A percentile compares a stretch with the other conserved stretches of the same genome.
These are phyloP conservation scores for Lentinula raphanica DNA, from an alignment of 768 basidiomycete species.

Conservation along the genomic window DNA sequence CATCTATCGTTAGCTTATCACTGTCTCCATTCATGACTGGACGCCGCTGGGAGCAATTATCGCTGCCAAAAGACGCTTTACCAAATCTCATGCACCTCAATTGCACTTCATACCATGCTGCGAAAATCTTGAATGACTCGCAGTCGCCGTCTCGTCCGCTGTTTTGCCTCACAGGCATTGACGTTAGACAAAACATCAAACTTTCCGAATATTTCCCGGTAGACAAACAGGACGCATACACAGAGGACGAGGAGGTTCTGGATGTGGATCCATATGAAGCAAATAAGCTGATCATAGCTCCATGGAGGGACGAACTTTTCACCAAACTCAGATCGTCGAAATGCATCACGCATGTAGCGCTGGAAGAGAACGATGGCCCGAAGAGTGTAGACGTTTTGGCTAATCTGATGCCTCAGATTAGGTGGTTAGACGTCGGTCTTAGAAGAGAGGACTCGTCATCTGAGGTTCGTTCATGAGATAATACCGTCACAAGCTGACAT, in stretches of 20 bases:
- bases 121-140: neutral
- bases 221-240: neutral
- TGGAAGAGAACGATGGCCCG: neutral
- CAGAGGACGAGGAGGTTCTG: neutral
- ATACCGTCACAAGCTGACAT: neutral
- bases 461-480: neutral
- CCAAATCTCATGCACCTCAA: slow-evolving; percentile 1
- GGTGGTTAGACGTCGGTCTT: neutral
- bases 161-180: neutral
- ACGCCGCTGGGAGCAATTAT: neutral
- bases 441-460: neutral
- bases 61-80: neutral
- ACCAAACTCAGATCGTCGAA: neutral
- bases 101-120: neutral
- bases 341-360: neutral
- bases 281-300: neutral
- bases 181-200: neutral
- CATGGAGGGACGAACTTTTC: slow-evolving; percentile 1
- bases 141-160: neutral
- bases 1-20: neutral
- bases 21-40: slow-evolving; percentile 1
- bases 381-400: neutral
- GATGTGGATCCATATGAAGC: neutral
- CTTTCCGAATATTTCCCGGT: neutral
- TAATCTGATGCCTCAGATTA: neutral